Evolutionary conservation across 2,329 filamentous ascomycete species (phyloP).

Genomic region (Fusarium scirpi): DNA sequence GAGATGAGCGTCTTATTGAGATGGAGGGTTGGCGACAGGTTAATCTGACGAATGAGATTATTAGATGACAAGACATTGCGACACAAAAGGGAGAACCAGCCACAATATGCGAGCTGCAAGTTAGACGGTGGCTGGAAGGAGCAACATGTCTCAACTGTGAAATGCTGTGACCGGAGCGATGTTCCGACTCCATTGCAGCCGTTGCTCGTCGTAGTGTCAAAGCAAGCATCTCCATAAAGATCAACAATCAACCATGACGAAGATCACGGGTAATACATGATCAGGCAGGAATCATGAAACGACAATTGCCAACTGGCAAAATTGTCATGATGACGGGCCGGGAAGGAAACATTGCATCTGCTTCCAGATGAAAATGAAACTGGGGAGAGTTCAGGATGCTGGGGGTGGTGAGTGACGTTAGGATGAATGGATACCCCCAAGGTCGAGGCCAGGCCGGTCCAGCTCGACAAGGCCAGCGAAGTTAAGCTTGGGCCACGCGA

Average conservation of each 20-base stretch:
- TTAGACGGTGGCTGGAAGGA: slow-evolving; percentile 10
- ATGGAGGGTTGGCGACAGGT: slow-evolving; percentile 10
- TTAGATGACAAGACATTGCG: slow-evolving; percentile 18
- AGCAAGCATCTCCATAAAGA: slow-evolving; percentile 3
- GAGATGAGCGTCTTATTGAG: neutral
- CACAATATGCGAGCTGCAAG: slow-evolving; percentile 25
- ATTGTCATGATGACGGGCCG: slow-evolving; percentile 26
- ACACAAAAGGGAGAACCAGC: slow-evolving; percentile 19
- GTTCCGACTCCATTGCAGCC: neutral
- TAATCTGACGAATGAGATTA: slow-evolving; percentile 1
- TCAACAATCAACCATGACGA: neutral
- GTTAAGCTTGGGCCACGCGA: slow-evolving; percentile 22
- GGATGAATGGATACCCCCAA: slow-evolving; percentile 1
- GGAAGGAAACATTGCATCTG: slow-evolving; percentile 11
- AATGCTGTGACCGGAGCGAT: slow-evolving; percentile 7
- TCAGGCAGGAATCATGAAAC: slow-evolving; percentile 15
- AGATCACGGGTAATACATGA: slow-evolving; percentile 2
- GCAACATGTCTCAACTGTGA: slow-evolving; percentile 11
- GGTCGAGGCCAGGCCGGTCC: slow-evolving; percentile 19
- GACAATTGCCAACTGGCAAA: neutral
- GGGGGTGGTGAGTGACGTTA: slow-evolving; percentile 27
- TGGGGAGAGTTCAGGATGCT: slow-evolving; percentile 4
- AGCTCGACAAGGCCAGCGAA: slow-evolving; percentile 35
- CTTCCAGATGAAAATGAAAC: slow-evolving; percentile 16
- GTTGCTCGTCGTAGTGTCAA: neutral